These are phyloP conservation scores for Solanum gandarillasii DNA, from an alignment of 257 asterid genomes.

Conservation along the genomic window DNA sequence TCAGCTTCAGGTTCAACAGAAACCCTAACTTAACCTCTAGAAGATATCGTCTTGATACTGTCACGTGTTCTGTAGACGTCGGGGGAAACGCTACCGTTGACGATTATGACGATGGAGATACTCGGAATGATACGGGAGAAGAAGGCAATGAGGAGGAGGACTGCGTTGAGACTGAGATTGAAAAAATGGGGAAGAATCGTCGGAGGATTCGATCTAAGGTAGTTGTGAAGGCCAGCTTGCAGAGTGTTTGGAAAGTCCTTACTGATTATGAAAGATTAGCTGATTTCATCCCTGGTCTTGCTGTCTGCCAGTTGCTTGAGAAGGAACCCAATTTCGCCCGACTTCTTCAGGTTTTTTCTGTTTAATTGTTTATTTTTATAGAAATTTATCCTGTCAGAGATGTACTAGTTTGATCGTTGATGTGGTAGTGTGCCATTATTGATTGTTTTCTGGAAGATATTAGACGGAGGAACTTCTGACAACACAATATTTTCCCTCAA, in stretches of 20 bases:
- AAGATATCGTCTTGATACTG: background rate
- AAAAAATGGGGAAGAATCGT: slow-evolving; percentile 43
- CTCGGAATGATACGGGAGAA: background rate
- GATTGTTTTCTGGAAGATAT: background rate
- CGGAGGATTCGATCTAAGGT: slow-evolving; percentile 57
- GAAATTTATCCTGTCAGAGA: background rate
- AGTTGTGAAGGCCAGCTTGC: slow-evolving; percentile 48
- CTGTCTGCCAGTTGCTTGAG: slow-evolving; percentile 66
- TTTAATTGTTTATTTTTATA: background rate
- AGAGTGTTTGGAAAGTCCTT: slow-evolving; percentile 50
- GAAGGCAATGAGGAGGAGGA: slow-evolving; percentile 13
- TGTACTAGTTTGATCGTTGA: background rate
- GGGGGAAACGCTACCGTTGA: background rate
- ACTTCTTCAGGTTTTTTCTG: slow-evolving; percentile 49
- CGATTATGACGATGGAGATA: background rate
- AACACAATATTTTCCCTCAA: background rate
- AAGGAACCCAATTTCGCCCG: slow-evolving; percentile 63
- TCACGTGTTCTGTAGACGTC: background rate
- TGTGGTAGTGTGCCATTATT: background rate
- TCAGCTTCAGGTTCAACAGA: background rate
- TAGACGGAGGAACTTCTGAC: background rate
- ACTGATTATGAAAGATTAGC: slow-evolving; percentile 79
- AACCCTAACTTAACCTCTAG: background rate
- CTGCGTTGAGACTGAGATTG: slow-evolving; percentile 38
- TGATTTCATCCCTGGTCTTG: slow-evolving; percentile 77